Conservation (phyloP, 768 basidiomycete species). For the Nevesoporus exiguus region DNA sequence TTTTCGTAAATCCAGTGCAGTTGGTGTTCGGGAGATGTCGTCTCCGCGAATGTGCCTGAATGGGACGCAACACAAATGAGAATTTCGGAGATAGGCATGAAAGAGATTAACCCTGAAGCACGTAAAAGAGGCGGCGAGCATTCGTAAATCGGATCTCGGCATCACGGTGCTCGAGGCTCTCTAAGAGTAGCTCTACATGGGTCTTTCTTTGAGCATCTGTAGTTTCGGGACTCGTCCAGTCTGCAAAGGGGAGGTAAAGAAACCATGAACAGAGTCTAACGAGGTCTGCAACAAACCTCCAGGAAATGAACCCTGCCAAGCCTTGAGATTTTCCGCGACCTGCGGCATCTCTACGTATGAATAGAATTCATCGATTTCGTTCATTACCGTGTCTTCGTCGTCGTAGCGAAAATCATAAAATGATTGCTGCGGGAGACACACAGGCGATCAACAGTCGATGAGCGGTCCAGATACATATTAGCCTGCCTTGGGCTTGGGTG, state of each 20-base stretch:
- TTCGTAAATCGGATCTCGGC: conserved; percentile 82
- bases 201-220: conserved; percentile 57
- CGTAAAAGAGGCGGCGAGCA: conserved; percentile 82
- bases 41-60: conserved; percentile 86
- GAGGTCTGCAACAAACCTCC: conserved; percentile 50
- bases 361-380: conserved; percentile 97
- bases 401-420: conserved; percentile 92
- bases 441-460: conserved; percentile 17
- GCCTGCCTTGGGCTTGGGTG: conserved; percentile 72
- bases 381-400: conserved; percentile 93
- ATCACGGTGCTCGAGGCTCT: conserved; percentile 84
- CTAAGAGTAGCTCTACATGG: conserved; percentile 77
- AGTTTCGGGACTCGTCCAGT: conserved; percentile 70
- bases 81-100: not conserved
- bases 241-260: conserved; percentile 34
- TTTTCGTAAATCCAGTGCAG: conserved; percentile 96
- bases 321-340: conserved; percentile 80
- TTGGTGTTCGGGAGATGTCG: conserved; percentile 89
- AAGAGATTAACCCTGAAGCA: conserved; percentile 72
- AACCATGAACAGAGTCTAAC: not conserved
- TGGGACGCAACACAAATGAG: conserved; percentile 10
- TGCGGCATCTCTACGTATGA: conserved; percentile 95
- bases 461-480: conserved; percentile 5
- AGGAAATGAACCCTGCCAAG: conserved; percentile 81
- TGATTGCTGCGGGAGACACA: conserved; percentile 56